phyloP scores from a whole-genome alignment of 2,329 filamentous ascomycete genomes.

The Penicillium nordicum region DNA sequence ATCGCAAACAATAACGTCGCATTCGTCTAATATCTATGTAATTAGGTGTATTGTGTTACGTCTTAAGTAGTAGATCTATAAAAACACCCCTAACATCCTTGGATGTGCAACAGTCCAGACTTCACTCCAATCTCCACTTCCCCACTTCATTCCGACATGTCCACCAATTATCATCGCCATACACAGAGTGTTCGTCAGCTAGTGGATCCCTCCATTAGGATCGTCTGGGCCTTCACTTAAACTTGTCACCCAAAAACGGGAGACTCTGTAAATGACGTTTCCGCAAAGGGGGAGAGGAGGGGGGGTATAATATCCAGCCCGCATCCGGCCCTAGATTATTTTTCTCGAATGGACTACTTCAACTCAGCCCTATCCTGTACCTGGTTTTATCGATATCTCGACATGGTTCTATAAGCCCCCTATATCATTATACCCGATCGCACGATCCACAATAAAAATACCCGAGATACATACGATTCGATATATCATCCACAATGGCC shows the following conservation, averaged over 20 bases:
- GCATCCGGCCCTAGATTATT: constrained; percentile 17
- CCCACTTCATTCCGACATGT: neutral
- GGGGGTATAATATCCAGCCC: constrained; percentile 15
- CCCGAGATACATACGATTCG: neutral
- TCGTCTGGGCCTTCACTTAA: constrained; percentile 17
- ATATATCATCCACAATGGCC: constrained; percentile 11
- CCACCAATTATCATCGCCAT: constrained; percentile 10
- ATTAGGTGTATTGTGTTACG: neutral
- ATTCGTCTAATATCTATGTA: neutral
- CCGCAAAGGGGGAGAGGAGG: constrained; percentile 17
- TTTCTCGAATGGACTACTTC: constrained; percentile 5
- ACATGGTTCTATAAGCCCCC: constrained; percentile 15
- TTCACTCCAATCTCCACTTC: constrained; percentile 10
- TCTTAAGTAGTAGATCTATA: neutral
- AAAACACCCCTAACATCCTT: neutral
- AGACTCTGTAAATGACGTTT: constrained; percentile 24
- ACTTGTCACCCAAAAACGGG: constrained; percentile 11
- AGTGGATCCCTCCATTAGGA: constrained; percentile 23
- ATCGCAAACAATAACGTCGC: neutral
- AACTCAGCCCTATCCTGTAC: neutral
- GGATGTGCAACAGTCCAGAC: constrained; percentile 9
- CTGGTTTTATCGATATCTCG: neutral
- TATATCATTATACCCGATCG: neutral
- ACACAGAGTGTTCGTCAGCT: constrained; percentile 23
- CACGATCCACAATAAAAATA: neutral